Base-by-base conservation (phyloP, 305 asterid species). In the Euphrasia arctica region DNA sequence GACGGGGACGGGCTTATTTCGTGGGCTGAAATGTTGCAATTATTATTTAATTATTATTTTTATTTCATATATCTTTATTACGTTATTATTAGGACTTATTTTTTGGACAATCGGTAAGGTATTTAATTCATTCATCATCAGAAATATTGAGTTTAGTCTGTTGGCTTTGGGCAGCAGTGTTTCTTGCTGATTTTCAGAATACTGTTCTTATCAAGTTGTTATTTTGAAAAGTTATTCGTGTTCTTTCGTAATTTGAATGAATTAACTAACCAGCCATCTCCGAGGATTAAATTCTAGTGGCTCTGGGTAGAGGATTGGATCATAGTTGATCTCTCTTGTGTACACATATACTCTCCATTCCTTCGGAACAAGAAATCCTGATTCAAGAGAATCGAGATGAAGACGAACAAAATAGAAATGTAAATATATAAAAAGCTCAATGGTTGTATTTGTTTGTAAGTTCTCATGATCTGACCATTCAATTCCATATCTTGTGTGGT, bases 281-380 rank as follows among this genome's bases (percentile, higher is more conserved):
- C 86, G 80, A 10, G 96, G 96, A 70, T 86, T 79, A 14, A 89
- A 89, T 65, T 60, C 73, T 0, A 72, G 69, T 48, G 96, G 92
- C 22, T 84, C 89, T 9, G 88, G 80, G 69, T 84, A 84, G 9
- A 84, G 78, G 49, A 67, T 5, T 5, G 89, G 83, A 62, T 89
- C 95, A 32, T 84, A 84, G 78, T 89, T 89, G 67, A 86, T 79
- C 78, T 89, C 96, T 72, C 95, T 82, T 10, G 80, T 80, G 72
- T 77, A 84, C n/a, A 75, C 90, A 51, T 82, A 89, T 28, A 89
- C 75, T 81, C 69, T 81, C 96, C 96, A 89, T 69, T 85, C 95
- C 74, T 77, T 66, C 9, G 96, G 96, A 18, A 89, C 57, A 1
- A 75, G 22, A 68, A 66, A 80, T 47, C 86, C 96, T 88, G 67